Evolutionary conservation across 768 basidiomycete genomes (phyloP).

Genomic region (Kwoniella botswanensis): DNA sequence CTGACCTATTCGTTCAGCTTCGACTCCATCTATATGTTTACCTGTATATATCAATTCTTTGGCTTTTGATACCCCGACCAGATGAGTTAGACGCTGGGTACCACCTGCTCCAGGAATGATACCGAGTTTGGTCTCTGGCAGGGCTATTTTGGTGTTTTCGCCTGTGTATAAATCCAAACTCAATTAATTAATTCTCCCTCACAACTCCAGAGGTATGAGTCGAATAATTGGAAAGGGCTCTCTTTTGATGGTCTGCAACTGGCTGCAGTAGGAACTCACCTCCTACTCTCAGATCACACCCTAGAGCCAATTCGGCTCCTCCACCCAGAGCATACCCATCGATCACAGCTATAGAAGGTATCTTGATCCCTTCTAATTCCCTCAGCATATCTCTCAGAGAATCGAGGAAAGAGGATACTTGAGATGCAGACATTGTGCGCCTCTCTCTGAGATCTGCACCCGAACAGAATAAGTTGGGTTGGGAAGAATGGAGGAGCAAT

Average conservation of each 20-base stretch:
- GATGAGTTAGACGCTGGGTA: conserved; percentile 81
- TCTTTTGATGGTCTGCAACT: neutral
- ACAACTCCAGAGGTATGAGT: no score
- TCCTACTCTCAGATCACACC: conserved; percentile 88
- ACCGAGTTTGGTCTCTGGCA: conserved; percentile 93
- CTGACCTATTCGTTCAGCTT: conserved; percentile 66
- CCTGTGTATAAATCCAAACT: conserved; percentile 18
- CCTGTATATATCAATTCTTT: conserved; percentile 95
- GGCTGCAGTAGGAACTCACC: conserved; percentile 62
- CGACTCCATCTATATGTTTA: conserved; percentile 73
- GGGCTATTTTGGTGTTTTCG: conserved; percentile 72
- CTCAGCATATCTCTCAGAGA: conserved; percentile 74
- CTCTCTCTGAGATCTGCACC: conserved; percentile 89
- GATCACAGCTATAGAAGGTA: conserved; percentile 85
- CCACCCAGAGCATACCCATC: conserved; percentile 93
- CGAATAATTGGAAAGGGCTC: neutral
- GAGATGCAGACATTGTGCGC: conserved; percentile 74
- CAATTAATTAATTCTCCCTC: neutral
- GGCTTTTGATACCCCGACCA: conserved; percentile 85
- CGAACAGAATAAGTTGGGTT: conserved; percentile 81
- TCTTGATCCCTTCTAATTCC: conserved; percentile 77
- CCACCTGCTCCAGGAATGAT: conserved; percentile 95
- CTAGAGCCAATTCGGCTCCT: conserved; percentile 84
- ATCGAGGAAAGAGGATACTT: conserved; percentile 77
- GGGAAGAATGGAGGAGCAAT: conserved; percentile 80